Conservation (phyloP, 2,329 filamentous ascomycete genomes). For the Fusarium pseudocircinatum region DNA sequence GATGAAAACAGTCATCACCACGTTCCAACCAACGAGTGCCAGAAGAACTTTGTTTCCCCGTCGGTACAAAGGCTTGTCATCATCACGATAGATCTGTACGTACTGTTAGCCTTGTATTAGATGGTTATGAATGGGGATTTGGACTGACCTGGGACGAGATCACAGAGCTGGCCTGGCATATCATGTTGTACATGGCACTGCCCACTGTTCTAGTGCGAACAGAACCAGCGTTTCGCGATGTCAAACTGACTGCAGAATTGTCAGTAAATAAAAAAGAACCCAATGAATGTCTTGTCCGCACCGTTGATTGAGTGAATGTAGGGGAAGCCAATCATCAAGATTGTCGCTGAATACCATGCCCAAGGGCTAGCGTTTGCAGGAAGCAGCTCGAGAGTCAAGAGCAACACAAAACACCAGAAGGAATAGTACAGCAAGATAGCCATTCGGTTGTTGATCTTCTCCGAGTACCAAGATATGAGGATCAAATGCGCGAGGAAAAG, state of each 20-base stretch:
- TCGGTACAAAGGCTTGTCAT: conserved; percentile 45
- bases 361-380: conserved; percentile 43
- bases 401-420: conserved; percentile 64
- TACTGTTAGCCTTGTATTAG: accelerated
- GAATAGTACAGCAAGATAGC: conserved; percentile 56
- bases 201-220: conserved; percentile 68
- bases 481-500: conserved; percentile 53
- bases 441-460: conserved; percentile 51
- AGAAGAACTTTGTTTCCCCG: conserved; percentile 62
- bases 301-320: conserved; percentile 38
- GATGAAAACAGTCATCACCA: conserved; percentile 57
- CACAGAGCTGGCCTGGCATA: conserved; percentile 48
- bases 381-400: conserved; percentile 56
- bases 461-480: conserved; percentile 55
- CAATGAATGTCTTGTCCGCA: neutral
- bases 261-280: neutral
- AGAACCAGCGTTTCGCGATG: conserved; percentile 65
- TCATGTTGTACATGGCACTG: conserved; percentile 65
- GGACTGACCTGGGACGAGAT: conserved; percentile 43
- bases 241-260: conserved; percentile 59
- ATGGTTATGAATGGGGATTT: neutral
- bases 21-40: conserved; percentile 58
- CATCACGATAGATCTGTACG: conserved; percentile 52
- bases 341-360: conserved; percentile 47
- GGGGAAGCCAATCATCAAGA: conserved; percentile 48